phyloP scores from a whole-genome alignment of 768 basidiomycete species.

The Suillus variegatus region DNA sequence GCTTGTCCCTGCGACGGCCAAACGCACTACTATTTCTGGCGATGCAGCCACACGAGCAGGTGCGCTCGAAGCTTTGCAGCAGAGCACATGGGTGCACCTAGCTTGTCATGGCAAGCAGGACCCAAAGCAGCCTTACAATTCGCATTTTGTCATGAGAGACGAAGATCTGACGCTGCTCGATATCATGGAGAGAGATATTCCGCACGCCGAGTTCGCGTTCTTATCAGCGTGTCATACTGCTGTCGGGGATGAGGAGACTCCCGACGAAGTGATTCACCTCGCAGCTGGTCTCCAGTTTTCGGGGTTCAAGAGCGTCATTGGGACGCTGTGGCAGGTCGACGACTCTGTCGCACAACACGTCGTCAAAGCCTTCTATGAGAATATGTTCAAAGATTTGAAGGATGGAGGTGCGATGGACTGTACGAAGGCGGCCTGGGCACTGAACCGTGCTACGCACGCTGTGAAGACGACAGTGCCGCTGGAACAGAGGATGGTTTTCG shows the following conservation, averaged over 20 bases:
- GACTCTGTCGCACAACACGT: too few species aligned
- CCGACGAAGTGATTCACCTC: too few species aligned
- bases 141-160: not conserved
- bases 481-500: too few species aligned
- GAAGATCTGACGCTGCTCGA: not conserved
- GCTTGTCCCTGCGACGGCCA: not conserved
- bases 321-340: too few species aligned
- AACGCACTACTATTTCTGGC: not conserved
- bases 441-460: too few species aligned
- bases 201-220: not conserved
- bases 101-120: conserved; percentile 42
- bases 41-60: not conserved
- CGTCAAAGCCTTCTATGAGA: too few species aligned
- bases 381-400: too few species aligned
- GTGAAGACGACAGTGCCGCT: too few species aligned
- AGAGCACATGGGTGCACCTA: conserved; percentile 25
- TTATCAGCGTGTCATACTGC: conserved; percentile 5
- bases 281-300: too few species aligned
- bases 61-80: conserved; percentile 1
- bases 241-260: not conserved
- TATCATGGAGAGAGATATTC: conserved; percentile 6
- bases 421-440: too few species aligned
- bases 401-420: too few species aligned
- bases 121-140: conserved; percentile 12
- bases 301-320: too few species aligned